Conservation (phyloP, 192 early-diverging fungal species). For the Coemansia sp. region DNA sequence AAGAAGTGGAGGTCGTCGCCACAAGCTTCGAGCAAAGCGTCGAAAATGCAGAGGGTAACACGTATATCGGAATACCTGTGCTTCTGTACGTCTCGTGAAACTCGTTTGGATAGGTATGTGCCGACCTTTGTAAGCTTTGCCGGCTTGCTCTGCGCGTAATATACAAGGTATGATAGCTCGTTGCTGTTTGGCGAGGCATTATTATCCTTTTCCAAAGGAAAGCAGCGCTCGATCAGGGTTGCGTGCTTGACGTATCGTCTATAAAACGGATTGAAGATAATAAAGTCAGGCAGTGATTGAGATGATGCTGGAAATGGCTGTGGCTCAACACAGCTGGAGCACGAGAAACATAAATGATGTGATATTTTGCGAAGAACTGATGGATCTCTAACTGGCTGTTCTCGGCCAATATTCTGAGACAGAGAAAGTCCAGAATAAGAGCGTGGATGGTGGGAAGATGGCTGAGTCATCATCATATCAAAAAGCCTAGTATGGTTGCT, state of each 20-base stretch:
- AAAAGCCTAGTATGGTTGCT: background rate
- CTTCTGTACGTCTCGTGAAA: slow-evolving; percentile 65
- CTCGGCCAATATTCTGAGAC: slow-evolving; percentile 10
- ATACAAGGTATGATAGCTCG: slow-evolving; percentile 83
- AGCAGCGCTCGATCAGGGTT: slow-evolving; percentile 75
- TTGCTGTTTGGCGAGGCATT: slow-evolving; percentile 64
- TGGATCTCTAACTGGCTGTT: background rate
- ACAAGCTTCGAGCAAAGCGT: slow-evolving; percentile 71
- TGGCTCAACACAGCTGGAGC: slow-evolving; percentile 20
- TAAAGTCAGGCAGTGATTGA: slow-evolving; percentile 33
- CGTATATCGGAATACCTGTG: slow-evolving; percentile 63
- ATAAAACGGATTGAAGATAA: slow-evolving; percentile 41
- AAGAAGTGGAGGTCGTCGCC: slow-evolving; percentile 78
- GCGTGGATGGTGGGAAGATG: slow-evolving; percentile 7
- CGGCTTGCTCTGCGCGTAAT: slow-evolving; percentile 85
- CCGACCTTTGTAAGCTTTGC: slow-evolving; percentile 92
- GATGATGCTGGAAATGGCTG: slow-evolving; percentile 31
- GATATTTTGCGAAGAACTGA: background rate
- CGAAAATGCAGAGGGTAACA: slow-evolving; percentile 74
- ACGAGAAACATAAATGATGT: slow-evolving; percentile 8
- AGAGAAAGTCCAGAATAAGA: slow-evolving; percentile 25
- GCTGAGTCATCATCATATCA: background rate
- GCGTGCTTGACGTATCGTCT: slow-evolving; percentile 75
- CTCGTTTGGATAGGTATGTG: slow-evolving; percentile 72
- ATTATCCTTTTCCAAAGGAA: slow-evolving; percentile 52